Evolutionary conservation across 352 stramenopile genomes (phyloP), one percentile per base, ranked within the genome.

Genomic region (Stephanocyclus meneghinianus): DNA sequence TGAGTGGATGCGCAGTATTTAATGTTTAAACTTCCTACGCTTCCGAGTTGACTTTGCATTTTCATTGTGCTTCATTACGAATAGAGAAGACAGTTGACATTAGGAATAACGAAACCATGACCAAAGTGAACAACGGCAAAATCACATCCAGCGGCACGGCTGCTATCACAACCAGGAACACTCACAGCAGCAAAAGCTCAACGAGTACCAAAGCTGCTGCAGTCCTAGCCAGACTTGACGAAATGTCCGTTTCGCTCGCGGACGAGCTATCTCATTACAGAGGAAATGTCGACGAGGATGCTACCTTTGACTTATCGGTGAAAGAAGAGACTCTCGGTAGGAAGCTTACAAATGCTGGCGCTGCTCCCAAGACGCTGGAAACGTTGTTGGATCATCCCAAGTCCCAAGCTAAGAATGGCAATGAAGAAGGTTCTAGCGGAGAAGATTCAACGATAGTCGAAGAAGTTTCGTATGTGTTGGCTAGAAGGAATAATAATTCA

Each of bases 71-170:
- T 40, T 40, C 32, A 40, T 40, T 40, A 6, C 2, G 32, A 40
- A 40, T 2, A 40, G 6, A 40, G 2, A 40, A 40, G 32, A 6
- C 32, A 40, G 32, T 40, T 40, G 6, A 40, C 32, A 40, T 40
- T 40, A n/a, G 32, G 6, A 40, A 40, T 40, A 2, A 6, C 32
- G 32, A 6, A 40, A 61, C 53, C 7, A 65, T 65, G 57, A 65
- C 57, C 3, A 65, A 65, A 50, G 57, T 65, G 35, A 65, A 65
- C 57, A 51, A 48, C 15, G 57, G 57, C 48, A 7, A 37, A 50
- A 65, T 50, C 16, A 51, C 35, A 11, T 50, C 57, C 37, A 50
- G 26, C 55, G 18, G 50, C 26, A 32, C n/a, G 2, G 21, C 13
- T 21, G n/a, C 11, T 4, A 53, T 21, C 45, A 1, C 45, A 21